Conservation (phyloP, 352 stramenopile species). For the Pythium utonaiense region DNA sequence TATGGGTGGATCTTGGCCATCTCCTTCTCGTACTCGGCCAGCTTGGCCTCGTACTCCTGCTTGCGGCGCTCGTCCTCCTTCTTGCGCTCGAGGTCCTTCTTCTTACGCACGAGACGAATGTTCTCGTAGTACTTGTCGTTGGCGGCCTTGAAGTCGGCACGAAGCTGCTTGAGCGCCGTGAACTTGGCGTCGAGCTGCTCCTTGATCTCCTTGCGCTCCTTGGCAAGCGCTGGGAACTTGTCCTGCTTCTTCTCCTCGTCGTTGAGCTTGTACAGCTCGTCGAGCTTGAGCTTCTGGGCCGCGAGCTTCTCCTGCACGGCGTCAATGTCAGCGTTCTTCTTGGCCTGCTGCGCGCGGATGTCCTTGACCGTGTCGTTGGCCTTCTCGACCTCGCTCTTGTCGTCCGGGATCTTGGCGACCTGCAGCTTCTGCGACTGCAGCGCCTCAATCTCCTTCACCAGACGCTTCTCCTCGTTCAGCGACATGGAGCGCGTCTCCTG, state of each 20-base stretch:
- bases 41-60: conserved; percentile 91
- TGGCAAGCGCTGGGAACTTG: conserved; percentile 75
- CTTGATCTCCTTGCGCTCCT: conserved; percentile 89
- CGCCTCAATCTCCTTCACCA: conserved; percentile 96
- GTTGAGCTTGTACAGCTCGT: conserved; percentile 88
- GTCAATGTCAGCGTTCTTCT: conserved; percentile 95
- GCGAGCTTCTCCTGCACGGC: conserved; percentile 91
- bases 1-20: conserved; percentile 95
- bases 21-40: conserved; percentile 95
- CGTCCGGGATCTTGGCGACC: conserved; percentile 74
- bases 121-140: conserved; percentile 95
- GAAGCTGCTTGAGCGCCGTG: conserved; percentile 80
- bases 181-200: conserved; percentile 91
- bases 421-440: conserved; percentile 89
- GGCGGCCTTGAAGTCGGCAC: conserved; percentile 87
- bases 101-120: conserved; percentile 82
- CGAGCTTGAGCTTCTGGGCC: conserved; percentile 81
- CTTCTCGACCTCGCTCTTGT: conserved; percentile 82
- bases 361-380: conserved; percentile 82
- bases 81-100: conserved; percentile 81
- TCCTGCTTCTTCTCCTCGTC: conserved; percentile 87
- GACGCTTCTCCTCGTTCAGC: conserved; percentile 94
- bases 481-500: conserved; percentile 97
- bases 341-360: conserved; percentile 58
- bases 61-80: conserved; percentile 79